phyloP scores from a whole-genome alignment of 257 asterid species.

The Solanum sejunctum region DNA sequence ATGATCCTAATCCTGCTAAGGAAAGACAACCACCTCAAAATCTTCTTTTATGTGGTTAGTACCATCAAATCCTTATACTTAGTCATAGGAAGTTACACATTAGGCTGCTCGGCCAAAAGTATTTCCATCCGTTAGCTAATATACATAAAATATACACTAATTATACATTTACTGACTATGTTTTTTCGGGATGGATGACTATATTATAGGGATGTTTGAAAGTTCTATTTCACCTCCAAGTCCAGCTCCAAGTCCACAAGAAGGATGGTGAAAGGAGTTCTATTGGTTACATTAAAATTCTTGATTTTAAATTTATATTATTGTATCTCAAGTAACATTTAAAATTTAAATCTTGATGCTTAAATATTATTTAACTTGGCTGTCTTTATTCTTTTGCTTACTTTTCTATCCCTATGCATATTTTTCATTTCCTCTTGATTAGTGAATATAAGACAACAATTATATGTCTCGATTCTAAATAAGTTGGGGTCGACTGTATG shows the following conservation, averaged over 20 bases:
- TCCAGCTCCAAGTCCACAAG: conserved; percentile 2
- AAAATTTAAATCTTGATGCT: background rate
- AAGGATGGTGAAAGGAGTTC: background rate
- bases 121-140: background rate
- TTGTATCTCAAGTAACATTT: background rate
- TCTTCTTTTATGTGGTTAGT: conserved; percentile 12
- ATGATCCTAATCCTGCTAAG: conserved; percentile 13
- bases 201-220: background rate
- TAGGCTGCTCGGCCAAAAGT: background rate
- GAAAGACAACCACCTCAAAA: conserved; percentile 12
- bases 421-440: background rate
- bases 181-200: background rate
- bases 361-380: background rate
- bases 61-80: background rate
- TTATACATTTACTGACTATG: background rate
- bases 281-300: background rate
- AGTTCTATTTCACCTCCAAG: background rate
- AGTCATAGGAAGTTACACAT: background rate
- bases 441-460: background rate
- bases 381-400: background rate
- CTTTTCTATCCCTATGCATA: too few species aligned
- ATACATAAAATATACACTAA: background rate
- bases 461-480: background rate
- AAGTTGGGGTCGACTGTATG: background rate
- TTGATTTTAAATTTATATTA: background rate